A percentile compares a stretch with the other conserved stretches of the same genome.
Evolutionary conservation across 495 filamentous ascomycete genomes (phyloP).

Genomic region (Tuber melanosporum): DNA sequence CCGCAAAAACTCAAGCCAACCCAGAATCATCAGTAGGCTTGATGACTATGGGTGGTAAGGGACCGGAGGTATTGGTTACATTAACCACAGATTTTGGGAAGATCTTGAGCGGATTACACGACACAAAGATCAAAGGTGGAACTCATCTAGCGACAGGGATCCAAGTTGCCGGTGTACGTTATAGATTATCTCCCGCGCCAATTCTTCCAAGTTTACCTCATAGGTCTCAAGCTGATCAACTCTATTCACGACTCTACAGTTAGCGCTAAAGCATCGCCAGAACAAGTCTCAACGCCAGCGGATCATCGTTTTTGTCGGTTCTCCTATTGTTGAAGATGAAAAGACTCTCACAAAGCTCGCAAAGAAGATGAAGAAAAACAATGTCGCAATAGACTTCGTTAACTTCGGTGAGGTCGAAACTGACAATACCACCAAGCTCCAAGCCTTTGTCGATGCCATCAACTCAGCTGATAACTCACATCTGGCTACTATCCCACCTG

Average conservation of each 20-base stretch:
- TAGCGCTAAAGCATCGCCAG: constrained; percentile 96
- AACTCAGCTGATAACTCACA: constrained; percentile 84
- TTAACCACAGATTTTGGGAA: constrained; percentile 92
- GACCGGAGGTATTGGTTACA: constrained; percentile 91
- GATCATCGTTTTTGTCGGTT: constrained; percentile 93
- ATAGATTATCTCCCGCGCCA: neutral
- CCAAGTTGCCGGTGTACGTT: constrained; percentile 82
- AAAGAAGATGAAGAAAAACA: constrained; percentile 97
- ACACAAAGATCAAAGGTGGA: constrained; percentile 84
- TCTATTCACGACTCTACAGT: constrained; percentile 47
- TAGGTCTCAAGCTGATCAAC: constrained; percentile 19
- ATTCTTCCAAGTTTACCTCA: neutral
- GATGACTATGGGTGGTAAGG: constrained; percentile 97
- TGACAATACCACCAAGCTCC: constrained; percentile 83
- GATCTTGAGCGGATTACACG: constrained; percentile 85
- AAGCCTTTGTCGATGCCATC: constrained; percentile 85
- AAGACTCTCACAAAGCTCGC: constrained; percentile 81
- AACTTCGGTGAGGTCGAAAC: constrained; percentile 88
- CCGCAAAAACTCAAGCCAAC: constrained; percentile 85
- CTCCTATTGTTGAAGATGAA: constrained; percentile 79
- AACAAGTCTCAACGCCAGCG: constrained; percentile 93
- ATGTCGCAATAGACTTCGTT: constrained; percentile 84
- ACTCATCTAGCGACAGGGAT: constrained; percentile 86
- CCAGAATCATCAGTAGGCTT: constrained; percentile 94
- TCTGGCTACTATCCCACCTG: constrained; percentile 83